Evolutionary conservation across 345 rosid genomes (phyloP), one percentile per base, ranked within the genome.

Genomic region (Boechera divaricarpa): DNA sequence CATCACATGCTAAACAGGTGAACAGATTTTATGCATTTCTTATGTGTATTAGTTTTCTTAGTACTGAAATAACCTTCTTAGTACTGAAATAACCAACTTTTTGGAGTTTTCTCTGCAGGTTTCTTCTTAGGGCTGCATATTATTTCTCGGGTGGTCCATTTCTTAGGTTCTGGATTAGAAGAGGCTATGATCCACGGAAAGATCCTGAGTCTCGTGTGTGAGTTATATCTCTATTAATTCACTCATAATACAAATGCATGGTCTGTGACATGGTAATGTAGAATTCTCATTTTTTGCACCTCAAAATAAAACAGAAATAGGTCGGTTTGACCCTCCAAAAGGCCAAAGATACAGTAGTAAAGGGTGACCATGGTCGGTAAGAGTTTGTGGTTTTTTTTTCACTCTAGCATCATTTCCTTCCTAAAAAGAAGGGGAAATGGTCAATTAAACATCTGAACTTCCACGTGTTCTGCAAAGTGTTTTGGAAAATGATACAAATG

Each of bases 121-220:
- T 86, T 83, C 85, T 95, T 57, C 86, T 91, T 72, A 82, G 89
- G 62, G 86, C 89, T 73, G 98, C 96, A 18, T 95, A 95, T 86
- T 95, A 95, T 86, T 95, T 95, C 59, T 87, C 91, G 26, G 83
- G 84, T 62, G 97, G 99, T 68, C 99, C 99, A 39, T 93, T 88
- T 87, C 88, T 77, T 72, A 88, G 87, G 77, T 89, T 95, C 82
- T 95, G 99, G 98, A 91, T 95, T 68, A 90, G 72, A 79, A 93
- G 91, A 84, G 99, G 96, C 78, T 95, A 95, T 78, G 99, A 95
- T 86, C 99, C 99, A 67, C 92, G 96, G 69, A 86, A 86, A 79
- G 98, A 95, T 86, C 97, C 97, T 33, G 93, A 91, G 70, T 93
- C 99, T 81, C 87, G 94, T 82, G 88, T 88, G 99, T 92, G 83